A percentile compares a stretch with the other conserved stretches of the same genome.
Conservation (phyloP, 345 rosid genomes). For the Gossypium rotundifolium region DNA sequence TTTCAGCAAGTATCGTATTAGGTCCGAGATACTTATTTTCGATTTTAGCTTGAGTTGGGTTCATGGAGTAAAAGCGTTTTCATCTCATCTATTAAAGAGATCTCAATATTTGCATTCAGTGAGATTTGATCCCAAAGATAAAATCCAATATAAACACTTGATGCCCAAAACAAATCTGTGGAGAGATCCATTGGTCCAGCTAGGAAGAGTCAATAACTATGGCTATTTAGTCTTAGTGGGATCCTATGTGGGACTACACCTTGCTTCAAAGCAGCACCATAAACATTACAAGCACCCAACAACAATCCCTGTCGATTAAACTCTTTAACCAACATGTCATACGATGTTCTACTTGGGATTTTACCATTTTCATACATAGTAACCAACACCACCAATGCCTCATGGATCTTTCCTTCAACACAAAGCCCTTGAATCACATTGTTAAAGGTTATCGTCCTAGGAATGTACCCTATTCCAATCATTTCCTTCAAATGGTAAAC, state of each 20-base stretch:
- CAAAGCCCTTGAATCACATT: constrained; percentile 39
- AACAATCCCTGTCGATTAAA: constrained; percentile 31
- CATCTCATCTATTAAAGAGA: too few relatives aligned
- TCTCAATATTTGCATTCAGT: too few relatives aligned
- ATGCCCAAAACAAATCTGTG: too few relatives aligned
- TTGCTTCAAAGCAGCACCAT: constrained; percentile 50
- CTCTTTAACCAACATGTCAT: constrained; percentile 37
- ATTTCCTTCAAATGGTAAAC: constrained; percentile 24
- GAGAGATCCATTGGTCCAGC: too few relatives aligned
- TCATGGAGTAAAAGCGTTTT: too few relatives aligned
- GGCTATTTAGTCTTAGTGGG: constrained; percentile 14
- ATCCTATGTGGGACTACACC: constrained; percentile 33
- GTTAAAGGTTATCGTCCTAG: constrained; percentile 34
- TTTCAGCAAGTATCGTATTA: constrained; percentile 6
- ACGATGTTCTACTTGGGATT: constrained; percentile 30
- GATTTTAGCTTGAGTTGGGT: too few relatives aligned
- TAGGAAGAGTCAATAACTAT: background rate
- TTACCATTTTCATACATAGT: constrained; percentile 29
- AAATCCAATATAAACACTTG: too few relatives aligned
- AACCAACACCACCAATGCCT: constrained; percentile 36
- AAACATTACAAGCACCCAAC: constrained; percentile 30
- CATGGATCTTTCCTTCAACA: constrained; percentile 24
- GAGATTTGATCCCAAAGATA: too few relatives aligned
- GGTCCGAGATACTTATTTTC: too few relatives aligned
- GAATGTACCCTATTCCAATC: constrained; percentile 29